Base-by-base conservation (phyloP, 345 rosid species). In the Eutrema japonicum region DNA sequence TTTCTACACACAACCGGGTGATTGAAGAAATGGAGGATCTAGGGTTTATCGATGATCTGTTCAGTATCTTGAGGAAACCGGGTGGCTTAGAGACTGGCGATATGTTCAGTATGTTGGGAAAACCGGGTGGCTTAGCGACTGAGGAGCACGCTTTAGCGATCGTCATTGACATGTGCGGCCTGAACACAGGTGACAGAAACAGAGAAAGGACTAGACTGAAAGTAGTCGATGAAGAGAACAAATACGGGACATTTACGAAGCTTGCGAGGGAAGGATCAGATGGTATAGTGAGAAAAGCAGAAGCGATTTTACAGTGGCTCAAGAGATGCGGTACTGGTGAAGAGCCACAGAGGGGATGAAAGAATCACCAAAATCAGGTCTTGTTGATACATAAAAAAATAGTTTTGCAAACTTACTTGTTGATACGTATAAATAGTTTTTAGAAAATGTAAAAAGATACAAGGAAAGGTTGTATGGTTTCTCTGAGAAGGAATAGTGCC, bases 211-310 rank as follows among this genome's bases (percentile, higher is more conserved):
- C 64, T 32, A 72, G 46, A 29, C 36, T 72, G 77, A 69, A 45
- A 56, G 54, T 63, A 36, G 32, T 89, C 2, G 57, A 73, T 74
- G 76, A 87, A 61, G 88, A 83, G 78, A 72, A 46, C 33, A 68
- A 66, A 48, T 12, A 79, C n/a, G 69, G 77, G 43, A 82, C 88
- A 0, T 76, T 89, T 45, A 76, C 81, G 7, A 80, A 48, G 53
- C 84, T 87, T 46, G 77, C 75, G 2, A 47, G 35, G 57, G 69
- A 68, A 36, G 88, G 83, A 46, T 78, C 86, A 47, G 76, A 72
- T 32, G 82, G 95, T 66, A 84, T 85, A 3, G 79, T 75, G 83
- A 82, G 92, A 62, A 89, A 85, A 79, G 87, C 92, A 1, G 62
- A 36, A 35, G 68, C 72, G 52, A 82, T 85, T 27, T 81, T 89